phyloP scores from a whole-genome alignment of 805 yeast genomes.

The Yarrowia sp. region DNA sequence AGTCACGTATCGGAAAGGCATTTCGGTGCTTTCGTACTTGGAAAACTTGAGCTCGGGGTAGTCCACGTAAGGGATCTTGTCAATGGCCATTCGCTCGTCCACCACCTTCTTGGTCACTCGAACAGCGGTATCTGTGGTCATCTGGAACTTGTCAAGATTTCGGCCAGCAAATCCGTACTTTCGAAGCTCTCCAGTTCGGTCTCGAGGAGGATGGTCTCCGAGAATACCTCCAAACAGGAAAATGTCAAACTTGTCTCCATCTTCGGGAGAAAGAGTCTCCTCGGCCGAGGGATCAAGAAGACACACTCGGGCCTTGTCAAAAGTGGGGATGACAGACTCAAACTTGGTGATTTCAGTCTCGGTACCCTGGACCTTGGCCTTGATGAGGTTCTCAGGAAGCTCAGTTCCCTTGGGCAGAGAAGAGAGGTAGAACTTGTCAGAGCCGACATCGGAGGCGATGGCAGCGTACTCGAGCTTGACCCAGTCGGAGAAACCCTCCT shows the following conservation, averaged over 20 bases:
- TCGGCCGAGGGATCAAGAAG: constrained; percentile 85
- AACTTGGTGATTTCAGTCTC: constrained; percentile 54
- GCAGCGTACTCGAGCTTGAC: constrained; percentile 81
- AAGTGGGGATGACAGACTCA: constrained; percentile 38
- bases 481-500: constrained; percentile 95
- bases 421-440: constrained; percentile 66
- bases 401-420: constrained; percentile 70
- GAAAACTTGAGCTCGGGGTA: constrained; percentile 90
- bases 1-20: constrained; percentile 92
- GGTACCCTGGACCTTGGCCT: constrained; percentile 77
- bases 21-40: constrained; percentile 88
- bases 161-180: constrained; percentile 85
- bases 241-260: constrained; percentile 64
- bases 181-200: constrained; percentile 87
- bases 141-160: constrained; percentile 81
- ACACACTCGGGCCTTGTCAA: constrained; percentile 56
- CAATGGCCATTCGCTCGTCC: constrained; percentile 55
- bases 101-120: constrained; percentile 82
- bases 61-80: constrained; percentile 78
- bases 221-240: constrained; percentile 95
- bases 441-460: constrained; percentile 79
- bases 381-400: constrained; percentile 58
- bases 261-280: constrained; percentile 68
- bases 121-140: constrained; percentile 97
- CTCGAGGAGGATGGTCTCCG: constrained; percentile 84